Percentiles rank a stretch among this genome's conserved stretches.
Conservation (phyloP, 2,329 filamentous ascomycete species). For the Hymenoscyphus albidus region DNA sequence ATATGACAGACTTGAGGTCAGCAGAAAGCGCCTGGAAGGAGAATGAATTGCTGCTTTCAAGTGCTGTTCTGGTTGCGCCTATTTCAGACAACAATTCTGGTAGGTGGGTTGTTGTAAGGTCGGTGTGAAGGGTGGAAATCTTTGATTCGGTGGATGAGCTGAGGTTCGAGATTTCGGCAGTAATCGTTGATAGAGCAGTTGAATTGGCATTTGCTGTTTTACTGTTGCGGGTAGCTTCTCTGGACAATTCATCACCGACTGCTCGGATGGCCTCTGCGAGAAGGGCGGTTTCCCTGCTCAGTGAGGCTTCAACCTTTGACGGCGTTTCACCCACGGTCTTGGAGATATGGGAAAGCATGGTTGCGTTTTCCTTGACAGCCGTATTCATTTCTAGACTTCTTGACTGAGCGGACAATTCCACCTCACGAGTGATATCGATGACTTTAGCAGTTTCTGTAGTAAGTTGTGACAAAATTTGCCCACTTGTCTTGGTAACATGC, state of each 20-base stretch:
- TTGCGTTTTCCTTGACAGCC: constrained; percentile 3
- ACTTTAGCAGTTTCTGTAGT: not conserved
- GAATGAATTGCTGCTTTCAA: constrained; percentile 3
- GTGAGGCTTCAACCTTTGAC: not conserved
- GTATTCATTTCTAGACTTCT: not conserved
- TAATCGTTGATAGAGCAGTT: not conserved
- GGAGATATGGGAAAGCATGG: constrained; percentile 1
- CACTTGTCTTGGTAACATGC: constrained; percentile 1
- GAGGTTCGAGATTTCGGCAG: constrained; percentile 1
- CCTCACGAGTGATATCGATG: not conserved
- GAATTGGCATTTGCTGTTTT: not conserved
- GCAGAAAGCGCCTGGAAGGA: constrained; percentile 14
- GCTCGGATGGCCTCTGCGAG: not conserved
- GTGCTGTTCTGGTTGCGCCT: not conserved
- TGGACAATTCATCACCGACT: not conserved
- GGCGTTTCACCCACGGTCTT: not conserved
- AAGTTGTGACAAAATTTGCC: not conserved
- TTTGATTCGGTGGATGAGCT: not conserved
- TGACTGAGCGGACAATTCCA: not conserved
- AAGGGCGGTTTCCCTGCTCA: not conserved
- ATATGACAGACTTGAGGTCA: constrained; percentile 12
- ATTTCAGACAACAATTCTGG: constrained; percentile 1
- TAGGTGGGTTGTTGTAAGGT: not conserved
- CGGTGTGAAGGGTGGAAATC: constrained; percentile 3
- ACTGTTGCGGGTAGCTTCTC: not conserved